Base-by-base conservation (phyloP, 2,329 filamentous ascomycete species). In the Talaromyces sp. region DNA sequence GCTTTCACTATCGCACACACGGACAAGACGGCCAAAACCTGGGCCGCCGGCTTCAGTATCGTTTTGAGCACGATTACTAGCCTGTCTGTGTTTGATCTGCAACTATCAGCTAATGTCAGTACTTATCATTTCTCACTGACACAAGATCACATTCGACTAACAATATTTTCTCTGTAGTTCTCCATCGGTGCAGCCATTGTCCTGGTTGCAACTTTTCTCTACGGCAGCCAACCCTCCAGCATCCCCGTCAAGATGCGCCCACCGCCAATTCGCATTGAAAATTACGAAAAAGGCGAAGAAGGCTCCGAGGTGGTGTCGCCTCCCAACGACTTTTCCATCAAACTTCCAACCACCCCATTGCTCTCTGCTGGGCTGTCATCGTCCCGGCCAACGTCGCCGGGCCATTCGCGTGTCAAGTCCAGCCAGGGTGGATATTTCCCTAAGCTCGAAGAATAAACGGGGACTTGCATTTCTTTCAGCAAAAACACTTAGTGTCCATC, bases 11-110 rank as follows among this genome's bases (percentile, higher is more conserved):
- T 94, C 73, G 90, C 88, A 64, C 90, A 91, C 70, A 87, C 89
- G 5, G 89, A 94, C 77, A 95, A 94, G 69, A 95, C 96, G 71
- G 88, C 91, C 61, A 96, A 95, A 80, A 96, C 94, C 72, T 92
- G 96, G 75, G 92, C 93, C 4, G 93, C 92, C 5, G 94, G 90
- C 68, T 90, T 96, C 63, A 96, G 91, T 69, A 95, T 97, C 63
- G 80, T 97, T 59, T 78, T 97, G 55, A 95, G 90, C 71, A 92
- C 92, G 64, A 66, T 97, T 14, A 90, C 90, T 57, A 96, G 92
- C 70, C 83, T 96, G 1, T 88, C 86, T 75, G 88, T 96, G 65
- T 96, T 97, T 72, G 83, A 92, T 55, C 91, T 96, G 65, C 76
- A 85, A 54, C 83, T 94, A 50, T 90, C 88, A 0, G 69, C 81